Conservation (phyloP, 2,329 filamentous ascomycete species). For the Xylaria sp. region DNA sequence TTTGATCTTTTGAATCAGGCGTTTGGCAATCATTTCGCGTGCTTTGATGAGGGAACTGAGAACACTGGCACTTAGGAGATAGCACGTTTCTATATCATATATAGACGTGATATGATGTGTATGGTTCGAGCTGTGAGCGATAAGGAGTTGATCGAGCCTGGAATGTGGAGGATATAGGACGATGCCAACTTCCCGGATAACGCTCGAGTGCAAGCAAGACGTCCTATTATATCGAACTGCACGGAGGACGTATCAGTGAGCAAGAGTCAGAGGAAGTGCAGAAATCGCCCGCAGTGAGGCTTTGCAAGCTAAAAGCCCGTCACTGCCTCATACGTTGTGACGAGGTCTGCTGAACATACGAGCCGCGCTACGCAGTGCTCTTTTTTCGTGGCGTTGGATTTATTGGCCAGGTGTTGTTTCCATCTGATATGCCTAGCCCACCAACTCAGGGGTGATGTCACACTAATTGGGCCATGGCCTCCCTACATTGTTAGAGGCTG, state of each 20-base stretch:
- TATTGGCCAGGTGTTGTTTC: no score
- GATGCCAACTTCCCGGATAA: conserved; percentile 8
- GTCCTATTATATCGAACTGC: conserved; percentile 7
- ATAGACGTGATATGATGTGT: background rate
- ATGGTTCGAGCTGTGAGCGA: conserved; percentile 15
- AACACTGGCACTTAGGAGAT: background rate
- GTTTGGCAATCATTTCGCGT: background rate
- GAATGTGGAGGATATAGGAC: conserved; percentile 2
- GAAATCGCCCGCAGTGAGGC: no score
- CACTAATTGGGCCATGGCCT: no score
- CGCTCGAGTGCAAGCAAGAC: background rate
- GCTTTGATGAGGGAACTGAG: background rate
- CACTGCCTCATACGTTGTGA: no score
- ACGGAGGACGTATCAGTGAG: background rate
- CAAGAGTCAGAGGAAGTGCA: background rate
- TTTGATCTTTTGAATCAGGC: background rate
- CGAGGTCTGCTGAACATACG: no score
- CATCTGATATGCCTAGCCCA: no score
- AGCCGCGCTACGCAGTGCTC: no score
- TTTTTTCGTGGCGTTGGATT: no score
- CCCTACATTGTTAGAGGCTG: no score
- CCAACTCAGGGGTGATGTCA: no score
- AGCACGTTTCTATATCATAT: background rate
- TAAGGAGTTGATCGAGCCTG: background rate
- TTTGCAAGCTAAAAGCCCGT: no score